Evolutionary conservation across 1,284 basidiomycete species (phyloP).

Genomic region (Ustilago trichophora): DNA sequence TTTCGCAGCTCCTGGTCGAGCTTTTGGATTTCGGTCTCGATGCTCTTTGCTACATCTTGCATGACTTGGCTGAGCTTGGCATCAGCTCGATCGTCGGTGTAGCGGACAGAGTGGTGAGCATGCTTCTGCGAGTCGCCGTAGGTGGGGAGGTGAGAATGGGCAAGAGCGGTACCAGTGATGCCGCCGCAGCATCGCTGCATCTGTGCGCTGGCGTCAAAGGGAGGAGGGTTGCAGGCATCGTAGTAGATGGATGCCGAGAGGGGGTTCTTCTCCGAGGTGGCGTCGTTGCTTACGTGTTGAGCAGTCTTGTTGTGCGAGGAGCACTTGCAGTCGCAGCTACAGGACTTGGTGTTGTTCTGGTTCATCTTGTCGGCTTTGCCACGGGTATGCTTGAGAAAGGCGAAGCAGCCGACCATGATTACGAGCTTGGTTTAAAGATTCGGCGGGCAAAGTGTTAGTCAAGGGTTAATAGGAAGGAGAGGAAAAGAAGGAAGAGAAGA

Average conservation of each 20-base stretch:
- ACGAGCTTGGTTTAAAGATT: too few species aligned
- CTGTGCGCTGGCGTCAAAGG: slow-evolving; percentile 9
- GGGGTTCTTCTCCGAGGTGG: slow-evolving; percentile 17
- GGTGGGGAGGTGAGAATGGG: slow-evolving; percentile 28
- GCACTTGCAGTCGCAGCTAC: slow-evolving; percentile 21
- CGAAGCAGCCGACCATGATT: slow-evolving; percentile 34
- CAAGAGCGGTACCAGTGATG: not conserved
- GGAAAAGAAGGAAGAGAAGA: too few species aligned
- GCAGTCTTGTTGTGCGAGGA: not conserved
- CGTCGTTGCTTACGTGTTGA: not conserved
- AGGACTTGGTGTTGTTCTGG: not conserved
- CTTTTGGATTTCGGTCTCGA: slow-evolving; percentile 47
- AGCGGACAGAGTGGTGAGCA: slow-evolving; percentile 13
- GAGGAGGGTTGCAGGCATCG: slow-evolving; percentile 43
- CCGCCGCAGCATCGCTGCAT: slow-evolving; percentile 37
- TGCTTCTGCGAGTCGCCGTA: slow-evolving; percentile 31
- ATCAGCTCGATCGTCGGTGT: slow-evolving; percentile 2
- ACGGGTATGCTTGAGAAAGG: slow-evolving; percentile 33
- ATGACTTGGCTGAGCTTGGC: slow-evolving; percentile 17
- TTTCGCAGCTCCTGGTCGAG: slow-evolving; percentile 60
- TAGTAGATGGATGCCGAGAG: slow-evolving; percentile 37
- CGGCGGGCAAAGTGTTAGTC: too few species aligned
- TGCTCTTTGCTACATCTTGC: slow-evolving; percentile 35
- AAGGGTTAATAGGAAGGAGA: too few species aligned
- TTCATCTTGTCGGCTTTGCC: slow-evolving; percentile 9